These are phyloP conservation scores for Austroboletus novae-zelandiae DNA, from an alignment of 1,284 basidiomycete genomes.

Conservation along the genomic window DNA sequence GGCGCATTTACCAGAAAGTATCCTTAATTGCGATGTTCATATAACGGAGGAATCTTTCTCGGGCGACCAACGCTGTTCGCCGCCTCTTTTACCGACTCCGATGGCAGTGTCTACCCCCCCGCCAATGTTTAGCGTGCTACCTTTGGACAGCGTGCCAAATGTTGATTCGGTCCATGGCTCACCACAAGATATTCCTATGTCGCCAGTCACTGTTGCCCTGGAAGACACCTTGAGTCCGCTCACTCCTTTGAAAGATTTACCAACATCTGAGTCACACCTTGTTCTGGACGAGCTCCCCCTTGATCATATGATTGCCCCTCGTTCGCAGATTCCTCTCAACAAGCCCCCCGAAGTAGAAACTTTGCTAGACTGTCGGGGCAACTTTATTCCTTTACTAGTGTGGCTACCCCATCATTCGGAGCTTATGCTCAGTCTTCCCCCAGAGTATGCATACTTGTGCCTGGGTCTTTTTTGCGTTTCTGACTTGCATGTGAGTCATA, in stretches of 20 bases:
- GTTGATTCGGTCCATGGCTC: not conserved
- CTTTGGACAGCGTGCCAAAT: not conserved
- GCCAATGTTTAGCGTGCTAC: not conserved
- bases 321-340: conserved; percentile 12
- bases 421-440: conserved; percentile 16
- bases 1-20: not conserved
- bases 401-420: conserved; percentile 22
- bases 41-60: conserved; percentile 19
- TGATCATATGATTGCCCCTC: not conserved
- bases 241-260: not conserved
- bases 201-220: not conserved
- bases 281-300: not conserved
- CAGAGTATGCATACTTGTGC: conserved; percentile 28
- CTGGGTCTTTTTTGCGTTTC: conserved; percentile 33
- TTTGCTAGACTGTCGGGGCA: conserved; percentile 13
- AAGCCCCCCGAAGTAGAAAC: conserved; percentile 29
- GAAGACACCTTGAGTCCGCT: not conserved
- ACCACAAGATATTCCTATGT: not conserved
- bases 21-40: not conserved
- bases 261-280: not conserved
- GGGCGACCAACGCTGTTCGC: not conserved
- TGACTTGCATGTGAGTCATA: conserved; percentile 23
- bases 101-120: not conserved
- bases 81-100: no score
- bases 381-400: conserved; percentile 23